Evolutionary conservation across 805 yeast species (phyloP).

Genomic region (Candida maesae): DNA sequence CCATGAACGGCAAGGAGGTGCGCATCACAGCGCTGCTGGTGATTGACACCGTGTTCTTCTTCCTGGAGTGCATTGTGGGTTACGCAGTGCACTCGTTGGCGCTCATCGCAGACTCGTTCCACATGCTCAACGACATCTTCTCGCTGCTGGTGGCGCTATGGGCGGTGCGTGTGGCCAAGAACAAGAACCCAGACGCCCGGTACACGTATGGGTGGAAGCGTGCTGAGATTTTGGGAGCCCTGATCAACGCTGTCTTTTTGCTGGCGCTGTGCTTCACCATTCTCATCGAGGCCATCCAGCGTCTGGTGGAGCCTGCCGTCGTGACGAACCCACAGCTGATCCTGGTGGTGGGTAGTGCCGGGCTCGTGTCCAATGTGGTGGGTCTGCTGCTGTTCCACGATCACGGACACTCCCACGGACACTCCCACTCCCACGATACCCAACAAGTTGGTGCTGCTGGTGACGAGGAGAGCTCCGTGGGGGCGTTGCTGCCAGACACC

Average conservation of each 20-base stretch:
- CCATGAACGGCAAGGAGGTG: slow-evolving; percentile 46
- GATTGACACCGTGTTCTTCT: slow-evolving; percentile 78
- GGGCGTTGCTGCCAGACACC: slow-evolving; percentile 41
- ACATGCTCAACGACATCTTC: slow-evolving; percentile 93
- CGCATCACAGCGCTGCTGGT: slow-evolving; percentile 68
- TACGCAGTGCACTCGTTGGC: slow-evolving; percentile 94
- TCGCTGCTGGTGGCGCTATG: slow-evolving; percentile 87
- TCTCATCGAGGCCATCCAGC: slow-evolving; percentile 86
- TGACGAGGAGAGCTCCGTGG: slow-evolving; percentile 26
- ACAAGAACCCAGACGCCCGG: slow-evolving; percentile 75
- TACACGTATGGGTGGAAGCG: slow-evolving; percentile 98
- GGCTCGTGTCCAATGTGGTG: slow-evolving; percentile 74
- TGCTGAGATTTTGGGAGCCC: slow-evolving; percentile 94
- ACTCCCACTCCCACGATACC: slow-evolving; percentile 29
- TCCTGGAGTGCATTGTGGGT: slow-evolving; percentile 80
- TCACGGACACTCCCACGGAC: slow-evolving; percentile 57
- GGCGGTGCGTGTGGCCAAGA: slow-evolving; percentile 92
- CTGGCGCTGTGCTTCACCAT: slow-evolving; percentile 91
- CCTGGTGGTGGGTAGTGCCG: slow-evolving; percentile 76
- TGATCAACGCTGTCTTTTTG: slow-evolving; percentile 88
- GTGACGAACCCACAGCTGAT: slow-evolving; percentile 82
- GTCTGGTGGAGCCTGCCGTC: slow-evolving; percentile 76
- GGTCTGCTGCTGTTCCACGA: slow-evolving; percentile 91
- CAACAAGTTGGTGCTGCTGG: slow-evolving; percentile 12
- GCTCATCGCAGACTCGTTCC: slow-evolving; percentile 93